phyloP scores from a whole-genome alignment of 441 rosid species.

The Jatropha multifida region DNA sequence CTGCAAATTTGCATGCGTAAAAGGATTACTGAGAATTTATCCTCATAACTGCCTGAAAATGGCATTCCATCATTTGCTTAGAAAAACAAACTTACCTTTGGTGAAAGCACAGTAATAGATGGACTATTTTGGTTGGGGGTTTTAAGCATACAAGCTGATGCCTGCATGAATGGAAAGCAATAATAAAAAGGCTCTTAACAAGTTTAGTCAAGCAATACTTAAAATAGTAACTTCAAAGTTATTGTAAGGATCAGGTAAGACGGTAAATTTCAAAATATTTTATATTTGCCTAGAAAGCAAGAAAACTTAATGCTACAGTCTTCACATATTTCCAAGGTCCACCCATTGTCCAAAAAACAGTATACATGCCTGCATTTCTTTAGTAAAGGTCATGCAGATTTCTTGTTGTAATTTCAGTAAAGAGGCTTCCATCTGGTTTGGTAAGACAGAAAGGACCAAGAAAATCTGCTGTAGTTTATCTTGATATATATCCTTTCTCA shows the following conservation, averaged over 20 bases:
- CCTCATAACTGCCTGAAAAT: neutral
- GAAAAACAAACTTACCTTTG: slow-evolving; percentile 40
- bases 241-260: neutral
- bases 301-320: neutral
- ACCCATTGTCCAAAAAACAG: neutral
- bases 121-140: slow-evolving; percentile 30
- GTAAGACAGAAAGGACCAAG: slow-evolving; percentile 48
- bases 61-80: slow-evolving; percentile 2
- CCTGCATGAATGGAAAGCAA: slow-evolving; percentile 32
- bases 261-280: slow-evolving; percentile 1
- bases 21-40: slow-evolving; percentile 12
- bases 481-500: slow-evolving; percentile 43
- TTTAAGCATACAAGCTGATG: slow-evolving; percentile 32
- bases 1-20: slow-evolving; percentile 35
- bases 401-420: slow-evolving; percentile 50
- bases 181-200: neutral
- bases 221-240: neutral
- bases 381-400: slow-evolving; percentile 44
- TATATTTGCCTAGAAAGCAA: neutral
- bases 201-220: slow-evolving; percentile 8
- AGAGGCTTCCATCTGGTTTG: slow-evolving; percentile 55
- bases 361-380: slow-evolving; percentile 56
- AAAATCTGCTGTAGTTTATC: slow-evolving; percentile 53
- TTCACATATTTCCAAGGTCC: neutral
- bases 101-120: slow-evolving; percentile 29